Percentiles rank a stretch among this genome's conserved stretches.
These are phyloP conservation scores for Ceratocystis alfenasii DNA, from an alignment of 2,329 filamentous ascomycete species.

Conservation along the genomic window DNA sequence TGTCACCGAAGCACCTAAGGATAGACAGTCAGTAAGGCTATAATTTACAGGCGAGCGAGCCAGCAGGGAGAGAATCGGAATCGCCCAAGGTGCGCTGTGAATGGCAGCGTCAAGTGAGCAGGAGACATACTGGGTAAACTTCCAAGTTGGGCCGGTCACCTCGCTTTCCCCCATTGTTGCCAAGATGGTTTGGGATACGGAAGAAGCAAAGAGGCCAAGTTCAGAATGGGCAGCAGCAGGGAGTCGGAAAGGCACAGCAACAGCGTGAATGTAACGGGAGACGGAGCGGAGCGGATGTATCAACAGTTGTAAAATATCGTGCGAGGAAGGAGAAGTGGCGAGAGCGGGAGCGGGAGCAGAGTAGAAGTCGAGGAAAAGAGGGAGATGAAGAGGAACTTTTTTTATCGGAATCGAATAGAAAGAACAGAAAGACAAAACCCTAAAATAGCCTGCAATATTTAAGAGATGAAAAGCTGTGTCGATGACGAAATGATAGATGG, in stretches of 20 bases:
- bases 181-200: conserved; percentile 49
- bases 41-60: not conserved
- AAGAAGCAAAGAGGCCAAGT: conserved; percentile 11
- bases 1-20: conserved; percentile 92
- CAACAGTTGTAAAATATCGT: not conserved
- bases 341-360: conserved; percentile 1
- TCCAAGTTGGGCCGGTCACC: conserved; percentile 91
- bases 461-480: conserved; percentile 10
- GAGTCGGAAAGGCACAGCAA: not conserved
- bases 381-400: conserved; percentile 10
- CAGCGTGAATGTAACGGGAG: not conserved
- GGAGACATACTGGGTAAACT: conserved; percentile 88
- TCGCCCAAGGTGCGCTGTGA: not conserved
- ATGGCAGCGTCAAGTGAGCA: not conserved
- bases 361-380: not conserved
- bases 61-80: not conserved
- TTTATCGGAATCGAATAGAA: conserved; percentile 5
- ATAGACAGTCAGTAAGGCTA: conserved; percentile 18
- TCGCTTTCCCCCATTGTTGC: conserved; percentile 90
- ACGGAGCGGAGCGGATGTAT: not conserved
- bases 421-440: not conserved
- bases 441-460: not conserved
- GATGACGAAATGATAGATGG: conserved; percentile 4
- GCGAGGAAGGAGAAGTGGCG: not conserved
- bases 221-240: not conserved